Conservation (phyloP, 441 rosid species). For the Raphanus hybrid region DNA sequence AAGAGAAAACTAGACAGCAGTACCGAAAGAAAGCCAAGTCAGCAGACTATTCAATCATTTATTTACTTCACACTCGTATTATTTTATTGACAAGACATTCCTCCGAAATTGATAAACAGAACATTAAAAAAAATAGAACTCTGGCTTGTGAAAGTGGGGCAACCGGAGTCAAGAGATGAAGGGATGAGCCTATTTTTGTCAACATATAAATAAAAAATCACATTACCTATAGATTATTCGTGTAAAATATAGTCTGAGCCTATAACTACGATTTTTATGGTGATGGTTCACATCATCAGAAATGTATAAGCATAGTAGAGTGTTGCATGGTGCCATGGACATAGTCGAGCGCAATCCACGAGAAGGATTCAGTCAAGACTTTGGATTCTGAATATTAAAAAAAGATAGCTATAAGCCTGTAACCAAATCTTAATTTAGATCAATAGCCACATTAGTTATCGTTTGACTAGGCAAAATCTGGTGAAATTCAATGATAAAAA, state of each 20-base stretch:
- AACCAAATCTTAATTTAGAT: constrained; percentile 36
- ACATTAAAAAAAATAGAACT: background rate
- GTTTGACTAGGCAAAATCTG: constrained; percentile 41
- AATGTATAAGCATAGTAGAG: constrained; percentile 13
- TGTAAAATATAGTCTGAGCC: constrained; percentile 21
- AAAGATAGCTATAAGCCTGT: constrained; percentile 31
- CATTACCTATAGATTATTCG: background rate
- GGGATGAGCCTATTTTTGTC: constrained; percentile 3
- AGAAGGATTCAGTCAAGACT: constrained; percentile 39
- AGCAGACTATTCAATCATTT: constrained; percentile 21
- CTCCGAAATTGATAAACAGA: background rate
- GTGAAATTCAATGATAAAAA: background rate
- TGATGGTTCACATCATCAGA: constrained; percentile 21
- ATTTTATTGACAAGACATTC: constrained; percentile 23
- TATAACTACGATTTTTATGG: background rate
- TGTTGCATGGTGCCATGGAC: constrained; percentile 38
- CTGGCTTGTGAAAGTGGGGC: constrained; percentile 28
- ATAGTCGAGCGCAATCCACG: constrained; percentile 37
- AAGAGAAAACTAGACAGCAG: background rate
- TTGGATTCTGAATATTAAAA: constrained; percentile 1
- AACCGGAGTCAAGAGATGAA: background rate
- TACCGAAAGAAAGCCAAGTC: constrained; percentile 23
- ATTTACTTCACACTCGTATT: background rate
- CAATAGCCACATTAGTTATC: constrained; percentile 34
- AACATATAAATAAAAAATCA: background rate